Evolutionary conservation across 495 filamentous ascomycete genomes (phyloP), one percentile per base, ranked within the genome.

Genomic region (Penicillium bialowiezense): DNA sequence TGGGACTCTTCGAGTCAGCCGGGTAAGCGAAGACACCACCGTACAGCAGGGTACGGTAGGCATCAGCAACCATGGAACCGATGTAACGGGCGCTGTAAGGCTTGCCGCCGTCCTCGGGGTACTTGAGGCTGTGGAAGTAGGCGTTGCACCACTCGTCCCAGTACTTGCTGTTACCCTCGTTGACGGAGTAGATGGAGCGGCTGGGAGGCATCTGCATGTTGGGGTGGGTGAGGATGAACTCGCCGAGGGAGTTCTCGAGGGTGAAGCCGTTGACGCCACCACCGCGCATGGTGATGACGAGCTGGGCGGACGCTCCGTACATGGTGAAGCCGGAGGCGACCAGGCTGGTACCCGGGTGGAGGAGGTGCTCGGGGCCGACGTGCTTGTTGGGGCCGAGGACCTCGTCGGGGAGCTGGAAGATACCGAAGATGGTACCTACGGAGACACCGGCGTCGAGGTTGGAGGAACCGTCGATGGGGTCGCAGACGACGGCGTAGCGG

Each of bases 361-460:
- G 80, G 33, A 97, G 77, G 66, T 96, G 89, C 65, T 95, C 83
- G 44, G 89, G 86, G 18, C 79, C 83, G 37, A 86, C 84, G n/a
- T 52, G 46, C 52, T 75, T 74, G 47, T 64, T 52, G 13, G 66
- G 71, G 3, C 87, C 88, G 46, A 82, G 77, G 2, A 88, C 80
- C 24, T 72, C 74, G 26, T 87, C 84, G 49, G 83, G 80, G 8
- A 98, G 81, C 69, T 89, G 90, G 78, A 90, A 93, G 64, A 98
- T 84, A 56, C 86, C 90, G 66, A 98, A 98, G 71, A 98, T 98
- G 41, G 93, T 98, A 53, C 93, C 93, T 50, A 98, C 93, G 7
- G 92, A 97, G 49, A 98, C 93, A 68, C 93, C 93, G 39, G 93
- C 93, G 69, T 98, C 93, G 48, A 98, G 76, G 74, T 98, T 98